Conservation (phyloP, 208 protist genomes). For the Zelonia costaricensis region DNA sequence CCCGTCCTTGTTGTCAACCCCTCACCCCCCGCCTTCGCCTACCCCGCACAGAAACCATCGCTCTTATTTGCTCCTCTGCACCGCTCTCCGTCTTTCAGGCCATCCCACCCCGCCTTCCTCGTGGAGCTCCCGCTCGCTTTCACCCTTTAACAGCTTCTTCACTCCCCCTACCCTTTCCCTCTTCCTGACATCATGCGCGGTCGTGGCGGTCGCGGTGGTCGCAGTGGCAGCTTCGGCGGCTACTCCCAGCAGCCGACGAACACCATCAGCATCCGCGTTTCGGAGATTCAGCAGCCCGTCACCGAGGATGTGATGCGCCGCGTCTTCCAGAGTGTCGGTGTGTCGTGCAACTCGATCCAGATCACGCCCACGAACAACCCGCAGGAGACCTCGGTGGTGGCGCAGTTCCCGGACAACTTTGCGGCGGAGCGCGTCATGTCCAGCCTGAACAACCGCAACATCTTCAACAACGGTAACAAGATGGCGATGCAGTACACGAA, state of each 20-base stretch:
- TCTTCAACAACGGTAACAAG: slow-evolving; percentile 89
- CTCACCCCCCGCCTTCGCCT: no score
- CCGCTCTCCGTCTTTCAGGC: no score
- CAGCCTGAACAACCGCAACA: slow-evolving; percentile 82
- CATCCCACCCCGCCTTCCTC: no score
- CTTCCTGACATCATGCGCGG: slow-evolving; percentile 29
- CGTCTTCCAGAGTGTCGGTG: slow-evolving; percentile 83
- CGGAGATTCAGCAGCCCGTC: slow-evolving; percentile 76
- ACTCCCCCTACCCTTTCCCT: background rate
- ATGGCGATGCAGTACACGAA: slow-evolving; percentile 79
- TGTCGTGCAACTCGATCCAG: slow-evolving; percentile 51
- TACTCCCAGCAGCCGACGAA: slow-evolving; percentile 44
- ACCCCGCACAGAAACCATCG: background rate
- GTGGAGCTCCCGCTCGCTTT: background rate
- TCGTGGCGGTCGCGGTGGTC: slow-evolving; percentile 31
- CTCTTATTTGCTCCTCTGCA: background rate
- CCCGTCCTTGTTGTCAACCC: no score
- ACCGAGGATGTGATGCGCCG: slow-evolving; percentile 86
- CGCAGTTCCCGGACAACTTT: slow-evolving; percentile 65
- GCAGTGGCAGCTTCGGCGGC: slow-evolving; percentile 33
- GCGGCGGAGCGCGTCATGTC: slow-evolving; percentile 67
- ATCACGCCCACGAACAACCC: slow-evolving; percentile 59
- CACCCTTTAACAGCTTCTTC: background rate
- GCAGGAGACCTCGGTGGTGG: slow-evolving; percentile 71
- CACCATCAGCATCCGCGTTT: slow-evolving; percentile 76